Conservation (phyloP, 331 rosid species). For the Acacia pycnantha region DNA sequence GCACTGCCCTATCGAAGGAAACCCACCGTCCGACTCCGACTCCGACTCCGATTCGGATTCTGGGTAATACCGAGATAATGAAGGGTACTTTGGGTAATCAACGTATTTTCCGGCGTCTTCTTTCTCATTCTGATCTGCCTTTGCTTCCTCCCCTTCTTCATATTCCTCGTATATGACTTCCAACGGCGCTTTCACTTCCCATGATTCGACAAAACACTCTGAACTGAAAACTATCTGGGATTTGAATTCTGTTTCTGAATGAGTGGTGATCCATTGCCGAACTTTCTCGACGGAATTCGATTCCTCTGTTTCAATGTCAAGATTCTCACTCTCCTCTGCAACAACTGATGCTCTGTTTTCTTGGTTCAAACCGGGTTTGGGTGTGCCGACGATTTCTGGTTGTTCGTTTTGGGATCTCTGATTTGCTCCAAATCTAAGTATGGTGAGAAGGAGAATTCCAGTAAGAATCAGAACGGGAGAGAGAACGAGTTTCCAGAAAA, state of each 20-base stretch:
- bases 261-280: slow-evolving; percentile 16
- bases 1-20: slow-evolving; percentile 40
- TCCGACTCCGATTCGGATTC: slow-evolving; percentile 63
- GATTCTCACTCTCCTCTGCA: slow-evolving; percentile 23
- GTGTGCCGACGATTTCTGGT: neutral
- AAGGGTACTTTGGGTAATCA: slow-evolving; percentile 44
- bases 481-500: slow-evolving; percentile 44
- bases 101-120: neutral
- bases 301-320: slow-evolving; percentile 1
- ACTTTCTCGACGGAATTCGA: slow-evolving; percentile 33
- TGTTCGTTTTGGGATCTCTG: slow-evolving; percentile 43
- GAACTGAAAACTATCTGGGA: slow-evolving; percentile 40
- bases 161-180: slow-evolving; percentile 73
- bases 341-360: slow-evolving; percentile 17
- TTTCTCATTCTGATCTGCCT: slow-evolving; percentile 23
- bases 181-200: slow-evolving; percentile 86
- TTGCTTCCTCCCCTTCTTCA: slow-evolving; percentile 68
- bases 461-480: slow-evolving; percentile 65
- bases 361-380: neutral
- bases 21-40: slow-evolving; percentile 63
- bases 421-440: slow-evolving; percentile 69
- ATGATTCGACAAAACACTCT: slow-evolving; percentile 55
- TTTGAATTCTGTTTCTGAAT: slow-evolving; percentile 33
- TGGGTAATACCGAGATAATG: slow-evolving; percentile 66
- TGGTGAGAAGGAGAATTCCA: slow-evolving; percentile 39